phyloP scores from a whole-genome alignment of 2,329 filamentous ascomycete genomes.

The Coniella lustricola region DNA sequence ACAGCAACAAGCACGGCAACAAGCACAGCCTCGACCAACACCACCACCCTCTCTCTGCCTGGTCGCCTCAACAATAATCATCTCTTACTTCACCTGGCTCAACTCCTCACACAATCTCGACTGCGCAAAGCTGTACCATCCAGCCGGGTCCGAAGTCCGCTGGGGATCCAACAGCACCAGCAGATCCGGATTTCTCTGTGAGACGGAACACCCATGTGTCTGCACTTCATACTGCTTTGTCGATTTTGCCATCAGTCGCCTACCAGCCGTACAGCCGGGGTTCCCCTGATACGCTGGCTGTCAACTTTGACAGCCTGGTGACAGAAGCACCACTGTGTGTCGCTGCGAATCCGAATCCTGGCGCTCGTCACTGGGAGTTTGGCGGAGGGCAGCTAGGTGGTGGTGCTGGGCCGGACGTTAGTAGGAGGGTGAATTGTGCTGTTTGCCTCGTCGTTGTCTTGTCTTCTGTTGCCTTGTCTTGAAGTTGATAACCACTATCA shows the following conservation, averaged over 20 bases:
- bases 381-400: constrained; percentile 10
- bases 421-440: neutral
- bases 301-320: too few species aligned
- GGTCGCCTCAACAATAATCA: neutral
- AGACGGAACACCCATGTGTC: neutral
- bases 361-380: neutral
- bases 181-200: neutral
- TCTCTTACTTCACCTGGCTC: constrained; percentile 9
- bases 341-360: too few species aligned
- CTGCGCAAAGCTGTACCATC: constrained; percentile 3
- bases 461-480: too few species aligned
- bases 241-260: neutral
- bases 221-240: neutral
- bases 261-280: constrained; percentile 9
- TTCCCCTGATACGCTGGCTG: neutral
- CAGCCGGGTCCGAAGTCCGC: neutral
- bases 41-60: too few species aligned
- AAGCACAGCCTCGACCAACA: too few species aligned
- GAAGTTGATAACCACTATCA: neutral
- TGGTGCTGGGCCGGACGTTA: constrained; percentile 3
- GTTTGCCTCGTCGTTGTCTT: neutral
- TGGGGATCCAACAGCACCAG: constrained; percentile 4
- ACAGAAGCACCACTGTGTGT: too few species aligned
- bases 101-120: constrained; percentile 12
- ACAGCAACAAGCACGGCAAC: neutral